Percentiles rank a stretch among this genome's conserved stretches.
These are phyloP conservation scores for Parascedosporium putredinis DNA, from an alignment of 2,329 filamentous ascomycete species.

Conservation along the genomic window DNA sequence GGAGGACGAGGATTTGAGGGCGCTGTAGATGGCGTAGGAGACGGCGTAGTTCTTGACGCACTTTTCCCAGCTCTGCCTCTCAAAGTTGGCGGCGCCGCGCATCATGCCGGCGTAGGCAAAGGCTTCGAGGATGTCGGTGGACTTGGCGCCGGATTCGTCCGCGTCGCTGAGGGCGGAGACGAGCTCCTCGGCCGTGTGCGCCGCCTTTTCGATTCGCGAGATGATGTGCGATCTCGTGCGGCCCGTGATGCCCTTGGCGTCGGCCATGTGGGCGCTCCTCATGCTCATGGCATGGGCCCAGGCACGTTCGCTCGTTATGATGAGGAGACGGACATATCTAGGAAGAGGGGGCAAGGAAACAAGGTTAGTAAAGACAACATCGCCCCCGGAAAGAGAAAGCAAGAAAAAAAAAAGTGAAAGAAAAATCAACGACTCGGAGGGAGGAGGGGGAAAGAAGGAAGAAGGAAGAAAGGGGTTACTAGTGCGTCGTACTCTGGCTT, in stretches of 20 bases:
- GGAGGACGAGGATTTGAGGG: conserved; percentile 49
- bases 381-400: too few relatives aligned
- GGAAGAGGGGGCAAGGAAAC: background rate
- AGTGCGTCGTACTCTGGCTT: conserved; percentile 58
- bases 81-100: conserved; percentile 67
- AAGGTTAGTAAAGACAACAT: too few relatives aligned
- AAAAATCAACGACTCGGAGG: too few relatives aligned
- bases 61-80: conserved; percentile 75
- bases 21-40: conserved; percentile 72
- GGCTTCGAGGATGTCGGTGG: conserved; percentile 71
- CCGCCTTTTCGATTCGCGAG: conserved; percentile 74
- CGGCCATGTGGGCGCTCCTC: conserved; percentile 71
- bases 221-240: conserved; percentile 79
- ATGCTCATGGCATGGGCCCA: conserved; percentile 96
- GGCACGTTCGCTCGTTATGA: conserved; percentile 79
- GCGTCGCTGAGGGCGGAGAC: conserved; percentile 55
- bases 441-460: too few relatives aligned
- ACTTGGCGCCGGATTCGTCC: conserved; percentile 51
- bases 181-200: conserved; percentile 57
- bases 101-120: conserved; percentile 73
- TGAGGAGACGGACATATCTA: conserved; percentile 67
- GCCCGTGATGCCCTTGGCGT: conserved; percentile 69
- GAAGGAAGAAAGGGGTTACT: too few relatives aligned
- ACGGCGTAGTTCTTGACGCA: conserved; percentile 69
- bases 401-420: too few relatives aligned